These are phyloP conservation scores for Pleodorina starrii DNA, from an alignment of 139 green algal genomes.

Conservation along the genomic window DNA sequence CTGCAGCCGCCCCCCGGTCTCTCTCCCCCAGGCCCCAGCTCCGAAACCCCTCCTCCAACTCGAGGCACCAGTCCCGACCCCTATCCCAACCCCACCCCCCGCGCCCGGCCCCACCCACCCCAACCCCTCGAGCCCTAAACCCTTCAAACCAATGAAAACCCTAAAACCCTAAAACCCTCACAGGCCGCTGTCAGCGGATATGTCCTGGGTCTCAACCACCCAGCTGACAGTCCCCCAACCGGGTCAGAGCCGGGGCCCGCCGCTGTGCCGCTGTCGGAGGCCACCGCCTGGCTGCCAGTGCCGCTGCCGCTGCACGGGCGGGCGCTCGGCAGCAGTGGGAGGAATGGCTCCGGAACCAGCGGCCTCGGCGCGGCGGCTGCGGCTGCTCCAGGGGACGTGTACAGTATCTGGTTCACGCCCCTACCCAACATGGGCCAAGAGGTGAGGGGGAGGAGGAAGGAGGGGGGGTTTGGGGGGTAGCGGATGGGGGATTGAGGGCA, in stretches of 20 bases:
- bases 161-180: no score
- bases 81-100: no score
- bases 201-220: not conserved
- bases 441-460: not conserved
- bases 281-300: constrained; percentile 15
- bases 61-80: no score
- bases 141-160: no score
- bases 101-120: no score
- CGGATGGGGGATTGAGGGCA: not conserved
- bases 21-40: no score
- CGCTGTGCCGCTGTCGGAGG: not conserved
- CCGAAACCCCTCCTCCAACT: no score
- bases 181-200: constrained; percentile 15
- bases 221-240: no score
- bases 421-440: constrained; percentile 23
- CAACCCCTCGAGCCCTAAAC: no score
- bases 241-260: not conserved
- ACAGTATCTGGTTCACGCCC: constrained; percentile 7
- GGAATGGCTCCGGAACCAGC: not conserved
- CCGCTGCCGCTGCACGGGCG: not conserved
- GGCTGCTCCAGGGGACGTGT: not conserved
- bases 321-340: not conserved
- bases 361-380: not conserved
- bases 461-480: no score
- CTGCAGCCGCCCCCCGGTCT: no score